These are phyloP conservation scores for Ballota nigra DNA, from an alignment of 257 asterid species.

Conservation along the genomic window DNA sequence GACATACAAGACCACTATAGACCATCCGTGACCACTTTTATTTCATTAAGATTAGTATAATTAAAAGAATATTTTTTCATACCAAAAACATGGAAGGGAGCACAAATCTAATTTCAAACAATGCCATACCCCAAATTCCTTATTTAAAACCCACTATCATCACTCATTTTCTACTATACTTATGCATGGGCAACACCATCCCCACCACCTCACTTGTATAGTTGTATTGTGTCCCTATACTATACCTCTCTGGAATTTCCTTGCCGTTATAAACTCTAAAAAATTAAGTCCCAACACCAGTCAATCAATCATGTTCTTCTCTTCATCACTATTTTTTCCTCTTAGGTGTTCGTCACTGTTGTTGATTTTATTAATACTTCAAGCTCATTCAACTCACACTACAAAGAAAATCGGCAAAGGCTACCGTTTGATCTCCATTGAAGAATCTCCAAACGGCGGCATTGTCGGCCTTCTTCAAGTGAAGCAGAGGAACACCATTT, in stretches of 20 bases:
- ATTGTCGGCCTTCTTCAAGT: conserved; percentile 69
- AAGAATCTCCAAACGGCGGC: conserved; percentile 60
- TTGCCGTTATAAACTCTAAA: conserved; percentile 20
- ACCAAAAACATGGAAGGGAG: too few relatives aligned
- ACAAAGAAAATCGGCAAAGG: conserved; percentile 66
- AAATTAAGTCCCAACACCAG: background rate
- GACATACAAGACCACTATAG: too few relatives aligned
- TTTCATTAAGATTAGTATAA: too few relatives aligned
- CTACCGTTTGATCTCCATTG: conserved; percentile 58
- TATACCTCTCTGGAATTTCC: background rate
- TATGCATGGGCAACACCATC: background rate
- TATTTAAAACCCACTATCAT: too few relatives aligned
- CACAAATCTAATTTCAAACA: too few relatives aligned
- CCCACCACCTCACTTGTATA: conserved; percentile 26
- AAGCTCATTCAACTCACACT: conserved; percentile 28
- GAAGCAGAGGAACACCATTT: conserved; percentile 49
- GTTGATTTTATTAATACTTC: conserved; percentile 25
- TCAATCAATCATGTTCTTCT: conserved; percentile 21
- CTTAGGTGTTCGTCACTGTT: conserved; percentile 19
- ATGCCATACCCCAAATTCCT: too few relatives aligned
- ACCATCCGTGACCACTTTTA: too few relatives aligned
- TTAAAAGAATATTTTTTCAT: too few relatives aligned
- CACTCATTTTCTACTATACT: background rate
- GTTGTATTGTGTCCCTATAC: background rate
- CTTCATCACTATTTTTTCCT: conserved; percentile 14